phyloP scores from a whole-genome alignment of 2,329 filamentous ascomycete genomes.

The Dothistroma pini region DNA sequence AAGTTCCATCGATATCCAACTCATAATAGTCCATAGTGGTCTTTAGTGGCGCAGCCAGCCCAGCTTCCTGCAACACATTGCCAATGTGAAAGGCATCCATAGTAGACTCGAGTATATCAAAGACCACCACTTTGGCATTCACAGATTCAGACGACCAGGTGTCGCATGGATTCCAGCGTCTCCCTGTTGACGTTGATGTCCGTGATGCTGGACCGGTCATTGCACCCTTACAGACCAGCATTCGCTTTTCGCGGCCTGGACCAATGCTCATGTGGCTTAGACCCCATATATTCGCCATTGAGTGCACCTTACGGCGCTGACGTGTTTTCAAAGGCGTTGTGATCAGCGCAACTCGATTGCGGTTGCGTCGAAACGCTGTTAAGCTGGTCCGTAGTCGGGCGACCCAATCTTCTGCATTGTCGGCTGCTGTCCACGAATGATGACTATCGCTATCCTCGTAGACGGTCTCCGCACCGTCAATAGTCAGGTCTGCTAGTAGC shows the following conservation, averaged over 20 bases:
- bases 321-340: conserved; percentile 14
- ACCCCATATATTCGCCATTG: conserved; percentile 19
- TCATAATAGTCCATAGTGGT: conserved; percentile 6
- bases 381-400: conserved; percentile 12
- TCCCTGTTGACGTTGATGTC: not conserved
- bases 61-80: conserved; percentile 8
- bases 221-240: conserved; percentile 19
- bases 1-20: not conserved
- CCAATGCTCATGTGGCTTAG: conserved; percentile 20
- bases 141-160: conserved; percentile 15
- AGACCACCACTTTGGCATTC: conserved; percentile 12
- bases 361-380: conserved; percentile 11
- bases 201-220: conserved; percentile 1
- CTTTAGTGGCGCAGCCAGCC: conserved; percentile 7
- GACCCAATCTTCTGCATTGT: conserved; percentile 16
- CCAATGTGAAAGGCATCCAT: conserved; percentile 4
- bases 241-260: conserved; percentile 12
- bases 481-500: conserved; percentile 11
- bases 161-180: conserved; percentile 17
- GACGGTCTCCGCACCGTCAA: conserved; percentile 11
- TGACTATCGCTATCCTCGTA: conserved; percentile 21
- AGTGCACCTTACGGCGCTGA: conserved; percentile 19
- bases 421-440: conserved; percentile 19
- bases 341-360: conserved; percentile 13
- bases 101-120: conserved; percentile 9